These are phyloP conservation scores for Erodium chrysanthum DNA, from an alignment of 441 rosid genomes.

Conservation along the genomic window DNA sequence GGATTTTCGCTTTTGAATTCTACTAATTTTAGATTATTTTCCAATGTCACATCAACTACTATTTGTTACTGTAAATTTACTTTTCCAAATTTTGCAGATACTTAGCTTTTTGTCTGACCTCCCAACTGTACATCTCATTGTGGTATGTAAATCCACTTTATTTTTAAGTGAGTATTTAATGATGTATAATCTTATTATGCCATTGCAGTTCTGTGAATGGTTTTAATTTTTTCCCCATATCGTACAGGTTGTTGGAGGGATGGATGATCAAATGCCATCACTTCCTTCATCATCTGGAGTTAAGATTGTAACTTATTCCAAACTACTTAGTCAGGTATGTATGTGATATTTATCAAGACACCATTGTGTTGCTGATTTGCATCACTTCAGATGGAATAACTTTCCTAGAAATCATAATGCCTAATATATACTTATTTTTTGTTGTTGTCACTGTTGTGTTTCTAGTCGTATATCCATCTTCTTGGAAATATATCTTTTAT, in stretches of 20 bases:
- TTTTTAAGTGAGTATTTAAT: constrained; percentile 18
- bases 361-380: not conserved
- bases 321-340: constrained; percentile 71
- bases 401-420: not conserved
- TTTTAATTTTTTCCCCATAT: constrained; percentile 21
- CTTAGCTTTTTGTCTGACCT: constrained; percentile 77
- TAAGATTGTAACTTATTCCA: constrained; percentile 61
- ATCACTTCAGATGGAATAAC: too few species aligned
- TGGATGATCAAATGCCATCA: constrained; percentile 72
- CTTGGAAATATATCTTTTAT: not conserved
- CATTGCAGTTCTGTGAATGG: constrained; percentile 13
- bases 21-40: not conserved
- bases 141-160: constrained; percentile 46
- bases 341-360: not conserved
- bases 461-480: not conserved
- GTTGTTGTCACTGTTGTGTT: constrained; percentile 1
- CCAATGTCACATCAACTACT: not conserved
- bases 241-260: constrained; percentile 86
- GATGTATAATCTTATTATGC: not conserved
- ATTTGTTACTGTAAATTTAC: not conserved
- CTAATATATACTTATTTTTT: not conserved
- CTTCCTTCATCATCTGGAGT: constrained; percentile 69
- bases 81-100: constrained; percentile 49
- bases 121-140: constrained; percentile 68
- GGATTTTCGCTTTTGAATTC: not conserved